Percentiles rank a stretch among this genome's conserved stretches.
Conservation (phyloP, 345 rosid species). For the Psidium friedrichsthalianum region DNA sequence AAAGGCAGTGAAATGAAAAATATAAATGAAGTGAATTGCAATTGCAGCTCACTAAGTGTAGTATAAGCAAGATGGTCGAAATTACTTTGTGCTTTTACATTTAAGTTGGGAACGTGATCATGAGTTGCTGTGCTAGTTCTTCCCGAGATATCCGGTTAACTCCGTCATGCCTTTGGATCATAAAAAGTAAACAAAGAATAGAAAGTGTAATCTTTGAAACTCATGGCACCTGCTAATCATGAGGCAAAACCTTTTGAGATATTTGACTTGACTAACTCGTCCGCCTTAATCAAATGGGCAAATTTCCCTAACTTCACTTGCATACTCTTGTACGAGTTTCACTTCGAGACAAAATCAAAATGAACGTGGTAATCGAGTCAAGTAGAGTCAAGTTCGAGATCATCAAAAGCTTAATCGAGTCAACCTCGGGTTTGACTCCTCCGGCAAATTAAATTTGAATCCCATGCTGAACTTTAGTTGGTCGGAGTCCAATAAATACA, state of each 20-base stretch:
- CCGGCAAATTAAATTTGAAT: not conserved
- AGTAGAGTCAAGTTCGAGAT: not conserved
- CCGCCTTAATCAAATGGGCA: not conserved
- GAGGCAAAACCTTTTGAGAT: not conserved
- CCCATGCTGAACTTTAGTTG: not conserved
- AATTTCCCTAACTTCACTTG: not conserved
- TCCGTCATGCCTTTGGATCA: not conserved
- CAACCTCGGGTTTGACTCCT: not conserved
- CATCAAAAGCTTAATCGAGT: not conserved
- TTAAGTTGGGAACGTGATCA: not conserved
- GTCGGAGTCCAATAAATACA: not conserved
- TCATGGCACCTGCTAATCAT: not conserved
- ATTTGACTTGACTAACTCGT: too few species aligned
- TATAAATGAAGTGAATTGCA: not conserved
- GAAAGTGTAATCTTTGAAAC: not conserved
- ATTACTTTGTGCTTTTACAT: not conserved
- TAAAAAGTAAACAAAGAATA: not conserved
- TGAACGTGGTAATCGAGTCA: not conserved
- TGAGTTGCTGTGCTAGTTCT: not conserved
- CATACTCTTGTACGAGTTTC: not conserved
- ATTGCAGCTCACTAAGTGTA: not conserved
- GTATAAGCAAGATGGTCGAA: not conserved
- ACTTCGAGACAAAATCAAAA: not conserved
- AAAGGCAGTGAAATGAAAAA: not conserved
- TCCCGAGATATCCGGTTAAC: not conserved